Conservation (phyloP, 495 filamentous ascomycete species). For the Xylaria acuta region DNA sequence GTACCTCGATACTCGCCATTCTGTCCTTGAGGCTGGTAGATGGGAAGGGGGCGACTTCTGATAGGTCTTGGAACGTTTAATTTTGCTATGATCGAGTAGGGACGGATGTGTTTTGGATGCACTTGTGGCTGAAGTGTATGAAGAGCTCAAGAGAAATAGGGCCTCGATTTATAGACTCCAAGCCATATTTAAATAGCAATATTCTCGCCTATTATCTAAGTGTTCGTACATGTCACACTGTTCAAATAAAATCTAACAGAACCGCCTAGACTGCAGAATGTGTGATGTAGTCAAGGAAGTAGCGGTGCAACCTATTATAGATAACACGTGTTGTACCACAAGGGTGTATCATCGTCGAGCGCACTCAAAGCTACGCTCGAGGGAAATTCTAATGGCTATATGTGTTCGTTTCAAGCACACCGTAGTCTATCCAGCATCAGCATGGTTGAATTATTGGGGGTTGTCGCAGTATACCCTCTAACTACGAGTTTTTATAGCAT, state of each 20-base stretch:
- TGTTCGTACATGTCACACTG: not conserved
- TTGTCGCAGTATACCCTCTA: no score
- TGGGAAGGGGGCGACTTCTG: not conserved
- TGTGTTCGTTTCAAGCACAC: no score
- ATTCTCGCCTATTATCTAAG: not conserved
- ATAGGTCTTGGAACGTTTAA: not conserved
- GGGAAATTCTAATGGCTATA: no score
- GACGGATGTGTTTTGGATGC: not conserved
- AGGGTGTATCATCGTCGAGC: no score
- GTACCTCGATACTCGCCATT: not conserved
- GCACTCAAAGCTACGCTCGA: no score
- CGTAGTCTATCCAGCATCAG: no score
- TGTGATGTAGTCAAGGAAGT: not conserved
- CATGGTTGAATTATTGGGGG: no score
- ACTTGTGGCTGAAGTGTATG: not conserved
- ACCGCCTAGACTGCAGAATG: not conserved
- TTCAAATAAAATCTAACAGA: not conserved
- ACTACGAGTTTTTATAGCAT: no score
- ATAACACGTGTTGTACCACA: no score
- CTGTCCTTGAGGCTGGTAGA: not conserved
- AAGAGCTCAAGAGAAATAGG: not conserved
- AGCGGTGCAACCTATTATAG: no score
- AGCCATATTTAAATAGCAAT: not conserved
- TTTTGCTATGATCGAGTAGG: not conserved
- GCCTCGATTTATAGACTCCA: not conserved